Evolutionary conservation across 2,329 filamentous ascomycete genomes (phyloP).

Genomic region (Beauveria rudraprayagi): DNA sequence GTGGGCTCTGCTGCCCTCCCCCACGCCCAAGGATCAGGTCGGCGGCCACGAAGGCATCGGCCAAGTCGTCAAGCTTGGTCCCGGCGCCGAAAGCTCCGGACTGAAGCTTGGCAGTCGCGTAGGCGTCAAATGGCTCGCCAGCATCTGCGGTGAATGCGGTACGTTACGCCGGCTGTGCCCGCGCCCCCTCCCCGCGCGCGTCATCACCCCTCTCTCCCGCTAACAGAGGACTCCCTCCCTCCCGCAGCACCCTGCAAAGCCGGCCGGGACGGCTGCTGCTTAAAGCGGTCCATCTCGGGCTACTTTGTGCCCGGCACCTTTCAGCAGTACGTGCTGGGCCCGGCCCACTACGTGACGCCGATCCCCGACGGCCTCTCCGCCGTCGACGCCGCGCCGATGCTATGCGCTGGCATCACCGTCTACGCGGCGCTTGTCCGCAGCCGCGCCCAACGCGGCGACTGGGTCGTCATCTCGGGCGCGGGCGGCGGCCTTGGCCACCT

Average conservation of each 20-base stretch:
- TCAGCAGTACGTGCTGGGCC: slow-evolving; percentile 17
- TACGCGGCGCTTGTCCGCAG: slow-evolving; percentile 67
- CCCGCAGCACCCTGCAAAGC: slow-evolving; percentile 7
- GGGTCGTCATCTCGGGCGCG: slow-evolving; percentile 65
- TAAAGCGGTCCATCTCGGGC: slow-evolving; percentile 19
- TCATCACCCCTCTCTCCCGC: background rate
- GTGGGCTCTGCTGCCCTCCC: slow-evolving; percentile 8
- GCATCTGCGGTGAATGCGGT: slow-evolving; percentile 44
- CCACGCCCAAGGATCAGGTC: slow-evolving; percentile 22
- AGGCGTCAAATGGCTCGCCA: slow-evolving; percentile 61
- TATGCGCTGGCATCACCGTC: slow-evolving; percentile 59
- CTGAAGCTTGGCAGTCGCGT: slow-evolving; percentile 61
- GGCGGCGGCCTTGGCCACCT: slow-evolving; percentile 64
- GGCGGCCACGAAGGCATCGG: slow-evolving; percentile 65
- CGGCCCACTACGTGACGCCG: slow-evolving; percentile 34
- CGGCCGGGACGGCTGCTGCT: slow-evolving; percentile 17
- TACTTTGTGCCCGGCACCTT: slow-evolving; percentile 21
- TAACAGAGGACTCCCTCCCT: background rate
- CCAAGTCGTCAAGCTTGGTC: slow-evolving; percentile 56
- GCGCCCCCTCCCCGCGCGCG: too few species aligned
- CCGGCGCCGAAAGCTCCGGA: slow-evolving; percentile 45
- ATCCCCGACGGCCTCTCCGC: slow-evolving; percentile 28
- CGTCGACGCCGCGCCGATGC: slow-evolving; percentile 46
- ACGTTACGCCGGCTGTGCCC: background rate
- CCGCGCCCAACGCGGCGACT: slow-evolving; percentile 56